Percentiles rank a stretch among this genome's conserved stretches.
These are phyloP conservation scores for Pleurotus tuber-regium DNA, from an alignment of 768 basidiomycete genomes.

Conservation along the genomic window DNA sequence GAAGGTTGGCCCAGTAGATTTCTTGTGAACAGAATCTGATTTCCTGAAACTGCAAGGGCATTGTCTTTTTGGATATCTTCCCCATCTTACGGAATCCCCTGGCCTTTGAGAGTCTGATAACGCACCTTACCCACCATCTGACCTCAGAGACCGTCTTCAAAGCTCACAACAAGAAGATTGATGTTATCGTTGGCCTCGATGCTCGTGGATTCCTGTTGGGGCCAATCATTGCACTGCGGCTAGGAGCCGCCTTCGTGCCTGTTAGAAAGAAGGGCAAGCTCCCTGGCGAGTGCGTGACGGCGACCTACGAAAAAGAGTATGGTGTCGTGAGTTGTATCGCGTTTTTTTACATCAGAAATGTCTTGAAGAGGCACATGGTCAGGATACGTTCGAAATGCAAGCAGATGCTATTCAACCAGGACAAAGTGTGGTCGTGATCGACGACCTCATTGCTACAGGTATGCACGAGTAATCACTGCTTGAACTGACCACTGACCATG, in stretches of 20 bases:
- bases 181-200: slow-evolving; percentile 93
- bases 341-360: not conserved
- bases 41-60: slow-evolving; percentile 51
- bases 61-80: slow-evolving; percentile 93
- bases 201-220: slow-evolving; percentile 95
- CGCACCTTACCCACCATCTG: slow-evolving; percentile 83
- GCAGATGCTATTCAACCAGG: slow-evolving; percentile 78
- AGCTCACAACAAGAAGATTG: slow-evolving; percentile 65
- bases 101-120: slow-evolving; percentile 88
- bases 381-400: slow-evolving; percentile 98
- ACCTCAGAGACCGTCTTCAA: slow-evolving; percentile 71
- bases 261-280: slow-evolving; percentile 94
- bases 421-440: slow-evolving; percentile 82
- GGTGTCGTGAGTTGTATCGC: slow-evolving; percentile 59
- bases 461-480: slow-evolving; percentile 17
- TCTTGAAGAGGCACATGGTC: not conserved
- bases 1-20: slow-evolving; percentile 51
- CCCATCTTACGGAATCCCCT: slow-evolving; percentile 86
- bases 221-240: slow-evolving; percentile 84
- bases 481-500: slow-evolving; percentile 3
- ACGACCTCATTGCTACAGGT: slow-evolving; percentile 98
- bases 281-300: slow-evolving; percentile 79
- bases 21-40: slow-evolving; percentile 3
- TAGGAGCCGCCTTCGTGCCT: slow-evolving; percentile 94
- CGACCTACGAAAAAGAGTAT: slow-evolving; percentile 90